phyloP scores from a whole-genome alignment of 2,329 filamentous ascomycete genomes.

The Pseudocercospora macadamiae region DNA sequence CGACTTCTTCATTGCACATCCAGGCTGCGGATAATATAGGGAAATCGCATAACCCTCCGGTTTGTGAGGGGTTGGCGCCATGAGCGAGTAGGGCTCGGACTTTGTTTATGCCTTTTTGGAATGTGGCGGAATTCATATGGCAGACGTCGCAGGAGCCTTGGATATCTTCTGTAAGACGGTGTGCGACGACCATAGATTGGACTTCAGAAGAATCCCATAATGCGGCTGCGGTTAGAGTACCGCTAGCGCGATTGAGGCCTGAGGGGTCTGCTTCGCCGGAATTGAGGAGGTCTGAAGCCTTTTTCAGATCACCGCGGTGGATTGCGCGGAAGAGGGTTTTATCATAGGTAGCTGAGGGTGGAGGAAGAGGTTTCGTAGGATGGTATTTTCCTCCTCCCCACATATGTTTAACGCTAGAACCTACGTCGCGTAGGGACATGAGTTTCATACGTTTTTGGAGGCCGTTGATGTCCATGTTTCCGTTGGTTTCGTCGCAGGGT shows the following conservation, averaged over 20 bases:
- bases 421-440: constrained; percentile 29
- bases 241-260: constrained; percentile 15
- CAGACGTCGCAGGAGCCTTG: constrained; percentile 24
- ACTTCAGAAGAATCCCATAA: constrained; percentile 25
- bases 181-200: constrained; percentile 22
- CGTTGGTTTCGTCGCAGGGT: constrained; percentile 31
- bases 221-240: constrained; percentile 21
- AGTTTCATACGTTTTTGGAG: constrained; percentile 27
- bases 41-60: constrained; percentile 26
- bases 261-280: constrained; percentile 19
- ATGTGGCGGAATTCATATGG: constrained; percentile 19
- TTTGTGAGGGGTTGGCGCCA: constrained; percentile 29
- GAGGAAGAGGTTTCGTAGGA: constrained; percentile 5
- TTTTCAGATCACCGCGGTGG: constrained; percentile 21
- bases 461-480: constrained; percentile 31
- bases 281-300: constrained; percentile 22
- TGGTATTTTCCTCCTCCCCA: constrained; percentile 12
- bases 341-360: constrained; percentile 19
- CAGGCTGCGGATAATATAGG: constrained; percentile 31
- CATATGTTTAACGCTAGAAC: constrained; percentile 3
- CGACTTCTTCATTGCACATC: constrained; percentile 29
- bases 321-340: constrained; percentile 24
- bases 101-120: constrained; percentile 23
- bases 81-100: constrained; percentile 32
- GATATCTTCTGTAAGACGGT: constrained; percentile 24